A percentile compares a stretch with the other conserved stretches of the same genome.
These are phyloP conservation scores for Pythium insidiosum DNA, from an alignment of 352 stramenopile species.

Conservation along the genomic window DNA sequence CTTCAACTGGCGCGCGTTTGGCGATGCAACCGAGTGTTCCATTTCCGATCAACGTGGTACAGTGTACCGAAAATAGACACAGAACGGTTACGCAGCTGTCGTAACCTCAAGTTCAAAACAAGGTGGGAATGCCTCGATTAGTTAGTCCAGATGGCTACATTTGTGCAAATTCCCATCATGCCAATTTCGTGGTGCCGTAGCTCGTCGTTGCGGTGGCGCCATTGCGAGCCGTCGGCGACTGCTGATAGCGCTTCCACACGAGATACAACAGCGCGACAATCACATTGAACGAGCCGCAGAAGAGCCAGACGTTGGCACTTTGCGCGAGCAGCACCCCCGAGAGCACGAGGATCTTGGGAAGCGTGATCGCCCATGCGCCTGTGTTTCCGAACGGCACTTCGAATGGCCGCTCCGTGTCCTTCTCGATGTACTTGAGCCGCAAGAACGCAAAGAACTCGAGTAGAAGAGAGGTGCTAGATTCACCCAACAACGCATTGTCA, in stretches of 20 bases:
- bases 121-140: no score
- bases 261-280: constrained; percentile 42
- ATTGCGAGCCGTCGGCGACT: constrained; percentile 2
- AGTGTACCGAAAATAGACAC: no score
- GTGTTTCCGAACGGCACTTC: constrained; percentile 58
- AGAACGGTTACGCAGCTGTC: no score
- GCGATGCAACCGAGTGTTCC: no score
- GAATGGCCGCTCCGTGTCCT: constrained; percentile 64
- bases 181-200: constrained; percentile 12
- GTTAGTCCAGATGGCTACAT: no score
- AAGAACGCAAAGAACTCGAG: constrained; percentile 83
- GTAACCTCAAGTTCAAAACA: no score
- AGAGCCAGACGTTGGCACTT: constrained; percentile 53
- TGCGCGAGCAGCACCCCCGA: constrained; percentile 62
- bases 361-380: constrained; percentile 68
- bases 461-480: constrained; percentile 45
- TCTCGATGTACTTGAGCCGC: constrained; percentile 77
- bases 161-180: not conserved
- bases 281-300: constrained; percentile 67
- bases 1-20: no score
- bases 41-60: no score
- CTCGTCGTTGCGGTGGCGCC: not conserved
- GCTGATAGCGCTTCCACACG: constrained; percentile 60
- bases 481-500: no score
- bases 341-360: constrained; percentile 80